A percentile compares a stretch with the other conserved stretches of the same genome.
These are phyloP conservation scores for Colletotrichum sp. DNA, from an alignment of 2,329 filamentous ascomycete species.

Conservation along the genomic window DNA sequence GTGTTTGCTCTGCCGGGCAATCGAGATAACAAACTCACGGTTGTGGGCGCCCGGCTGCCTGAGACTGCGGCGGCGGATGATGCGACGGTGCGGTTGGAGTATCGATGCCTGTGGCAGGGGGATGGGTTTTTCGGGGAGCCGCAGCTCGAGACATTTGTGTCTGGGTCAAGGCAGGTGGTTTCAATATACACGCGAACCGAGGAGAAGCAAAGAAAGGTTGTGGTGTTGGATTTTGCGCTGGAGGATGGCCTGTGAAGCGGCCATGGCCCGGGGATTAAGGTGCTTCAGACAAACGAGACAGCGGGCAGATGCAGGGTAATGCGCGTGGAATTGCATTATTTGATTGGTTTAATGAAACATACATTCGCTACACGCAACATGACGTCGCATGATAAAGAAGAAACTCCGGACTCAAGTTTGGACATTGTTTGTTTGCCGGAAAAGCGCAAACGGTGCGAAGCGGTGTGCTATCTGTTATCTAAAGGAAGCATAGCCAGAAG, in stretches of 20 bases:
- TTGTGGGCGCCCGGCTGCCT: background rate
- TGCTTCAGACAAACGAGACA: background rate
- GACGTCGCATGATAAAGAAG: background rate
- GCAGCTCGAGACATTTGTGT: conserved; percentile 9
- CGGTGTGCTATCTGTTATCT: background rate
- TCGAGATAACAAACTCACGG: conserved; percentile 3
- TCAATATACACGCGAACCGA: conserved; percentile 15
- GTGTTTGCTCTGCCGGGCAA: conserved; percentile 15
- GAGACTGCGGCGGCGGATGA: background rate
- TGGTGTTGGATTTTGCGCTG: conserved; percentile 12
- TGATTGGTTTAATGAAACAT: background rate
- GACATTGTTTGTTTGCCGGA: background rate
- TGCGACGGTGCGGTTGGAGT: background rate
- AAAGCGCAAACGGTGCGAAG: background rate
- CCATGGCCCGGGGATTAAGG: no score
- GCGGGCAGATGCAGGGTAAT: background rate
- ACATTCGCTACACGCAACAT: background rate
- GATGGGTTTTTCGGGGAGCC: conserved; percentile 16
- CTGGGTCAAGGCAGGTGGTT: background rate
- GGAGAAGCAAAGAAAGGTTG: conserved; percentile 8
- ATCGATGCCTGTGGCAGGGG: background rate
- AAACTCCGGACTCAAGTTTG: background rate
- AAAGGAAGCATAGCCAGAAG: background rate
- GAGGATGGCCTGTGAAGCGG: background rate
- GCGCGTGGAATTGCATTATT: background rate